These are phyloP conservation scores for Cladorrhinum samala DNA, from an alignment of 495 filamentous ascomycete species.

Conservation along the genomic window DNA sequence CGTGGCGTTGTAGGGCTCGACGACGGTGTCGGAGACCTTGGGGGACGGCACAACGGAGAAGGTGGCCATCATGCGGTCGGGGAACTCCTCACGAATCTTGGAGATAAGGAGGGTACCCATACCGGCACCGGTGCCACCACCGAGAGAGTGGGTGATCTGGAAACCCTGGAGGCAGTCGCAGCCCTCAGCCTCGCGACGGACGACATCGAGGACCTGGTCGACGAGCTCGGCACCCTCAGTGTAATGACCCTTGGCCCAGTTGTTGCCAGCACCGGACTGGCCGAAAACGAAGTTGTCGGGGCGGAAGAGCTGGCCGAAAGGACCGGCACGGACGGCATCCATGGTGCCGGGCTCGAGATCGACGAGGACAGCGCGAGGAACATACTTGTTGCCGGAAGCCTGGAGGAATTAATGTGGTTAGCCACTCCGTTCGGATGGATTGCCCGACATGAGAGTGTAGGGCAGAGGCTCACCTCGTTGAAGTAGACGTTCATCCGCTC, in stretches of 20 bases:
- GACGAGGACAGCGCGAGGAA: slow-evolving; percentile 98
- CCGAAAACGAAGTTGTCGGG: slow-evolving; percentile 99
- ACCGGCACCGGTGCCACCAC: slow-evolving; percentile 99
- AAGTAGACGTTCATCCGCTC: slow-evolving; percentile 99
- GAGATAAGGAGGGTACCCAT: slow-evolving; percentile 99
- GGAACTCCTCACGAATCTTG: slow-evolving; percentile 99
- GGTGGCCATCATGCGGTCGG: slow-evolving; percentile 99
- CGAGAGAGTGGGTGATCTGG: slow-evolving; percentile 99
- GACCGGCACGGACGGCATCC: slow-evolving; percentile 98
- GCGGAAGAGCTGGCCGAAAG: slow-evolving; percentile 99
- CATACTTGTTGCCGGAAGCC: slow-evolving; percentile 97
- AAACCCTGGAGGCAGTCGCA: slow-evolving; percentile 99
- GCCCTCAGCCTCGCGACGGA: slow-evolving; percentile 96
- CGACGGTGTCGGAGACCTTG: slow-evolving; percentile 99
- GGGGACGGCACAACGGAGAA: slow-evolving; percentile 99
- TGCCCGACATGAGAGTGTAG: neutral
- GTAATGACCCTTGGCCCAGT: slow-evolving; percentile 99
- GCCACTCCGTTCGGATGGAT: neutral
- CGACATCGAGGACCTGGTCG: slow-evolving; percentile 96
- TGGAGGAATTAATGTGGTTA: slow-evolving; percentile 28
- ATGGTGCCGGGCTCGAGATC: slow-evolving; percentile 98
- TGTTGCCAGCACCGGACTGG: slow-evolving; percentile 99
- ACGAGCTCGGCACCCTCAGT: slow-evolving; percentile 99
- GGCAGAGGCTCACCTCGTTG: slow-evolving; percentile 71
- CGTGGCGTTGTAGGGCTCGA: slow-evolving; percentile 99